These are phyloP conservation scores for Rhododendron griersonianum DNA, from an alignment of 148 eudicot species.

Conservation along the genomic window DNA sequence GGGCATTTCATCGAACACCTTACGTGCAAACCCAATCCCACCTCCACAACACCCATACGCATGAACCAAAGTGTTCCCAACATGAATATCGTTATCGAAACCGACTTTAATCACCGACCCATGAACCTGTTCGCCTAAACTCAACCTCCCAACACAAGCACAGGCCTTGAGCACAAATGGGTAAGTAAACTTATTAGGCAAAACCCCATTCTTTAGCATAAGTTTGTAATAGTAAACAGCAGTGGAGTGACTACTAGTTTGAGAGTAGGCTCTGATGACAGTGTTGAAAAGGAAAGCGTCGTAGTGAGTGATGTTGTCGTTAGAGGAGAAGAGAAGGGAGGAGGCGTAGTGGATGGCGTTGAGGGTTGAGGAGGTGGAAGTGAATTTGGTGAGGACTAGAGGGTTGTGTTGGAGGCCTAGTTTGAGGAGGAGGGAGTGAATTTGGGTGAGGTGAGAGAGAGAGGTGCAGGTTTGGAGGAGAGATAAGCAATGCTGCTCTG, in stretches of 20 bases:
- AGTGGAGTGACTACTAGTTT: slow-evolving; percentile 17
- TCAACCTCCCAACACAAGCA: slow-evolving; percentile 43
- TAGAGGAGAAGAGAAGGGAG: slow-evolving; percentile 34
- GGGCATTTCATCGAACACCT: slow-evolving; percentile 65
- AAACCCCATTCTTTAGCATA: slow-evolving; percentile 29
- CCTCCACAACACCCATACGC: slow-evolving; percentile 49
- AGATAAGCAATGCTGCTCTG: slow-evolving; percentile 42
- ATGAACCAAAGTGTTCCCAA: slow-evolving; percentile 55
- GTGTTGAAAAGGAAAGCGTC: slow-evolving; percentile 67
- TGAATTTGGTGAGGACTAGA: slow-evolving; percentile 57
- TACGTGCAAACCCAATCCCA: slow-evolving; percentile 35
- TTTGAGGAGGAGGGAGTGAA: slow-evolving; percentile 50
- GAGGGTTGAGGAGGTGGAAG: slow-evolving; percentile 41
- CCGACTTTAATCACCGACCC: slow-evolving; percentile 51
- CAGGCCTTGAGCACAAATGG: slow-evolving; percentile 67
- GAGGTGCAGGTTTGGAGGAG: slow-evolving; percentile 48
- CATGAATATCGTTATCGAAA: slow-evolving; percentile 43
- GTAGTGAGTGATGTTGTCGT: slow-evolving; percentile 13
- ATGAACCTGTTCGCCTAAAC: slow-evolving; percentile 51
- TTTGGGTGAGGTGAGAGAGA: slow-evolving; percentile 35
- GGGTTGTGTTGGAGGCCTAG: slow-evolving; percentile 55
- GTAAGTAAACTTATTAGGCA: slow-evolving; percentile 65
- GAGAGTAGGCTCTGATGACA: slow-evolving; percentile 44
- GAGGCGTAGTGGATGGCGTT: slow-evolving; percentile 39
- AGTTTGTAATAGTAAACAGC: slow-evolving; percentile 28